phyloP scores from a whole-genome alignment of 495 filamentous ascomycete species.

The Stereocaulon alpinum region DNA sequence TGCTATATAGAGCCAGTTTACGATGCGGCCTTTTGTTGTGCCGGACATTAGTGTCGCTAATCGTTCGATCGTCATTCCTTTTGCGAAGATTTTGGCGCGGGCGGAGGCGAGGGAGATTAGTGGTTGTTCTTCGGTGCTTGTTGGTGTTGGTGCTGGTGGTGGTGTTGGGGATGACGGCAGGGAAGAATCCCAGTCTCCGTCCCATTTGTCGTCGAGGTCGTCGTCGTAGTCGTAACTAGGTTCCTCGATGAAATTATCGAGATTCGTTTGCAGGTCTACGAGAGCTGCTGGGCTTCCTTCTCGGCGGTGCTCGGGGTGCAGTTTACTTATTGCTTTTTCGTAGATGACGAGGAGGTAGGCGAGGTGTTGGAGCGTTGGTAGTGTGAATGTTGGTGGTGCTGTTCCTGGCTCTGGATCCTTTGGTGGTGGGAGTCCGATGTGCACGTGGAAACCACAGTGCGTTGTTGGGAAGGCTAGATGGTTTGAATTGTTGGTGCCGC shows the following conservation, averaged over 20 bases:
- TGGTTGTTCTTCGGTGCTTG: background rate
- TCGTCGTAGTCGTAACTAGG: background rate
- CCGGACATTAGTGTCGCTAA: slow-evolving; percentile 15
- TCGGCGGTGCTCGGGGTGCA: slow-evolving; percentile 13
- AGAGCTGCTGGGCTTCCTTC: background rate
- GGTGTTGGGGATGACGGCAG: background rate
- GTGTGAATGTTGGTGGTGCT: slow-evolving; percentile 8
- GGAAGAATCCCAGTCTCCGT: too few relatives aligned
- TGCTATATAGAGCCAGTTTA: slow-evolving; percentile 15
- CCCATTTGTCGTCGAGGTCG: background rate
- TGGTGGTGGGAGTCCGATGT: slow-evolving; percentile 20
- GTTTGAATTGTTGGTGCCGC: background rate
- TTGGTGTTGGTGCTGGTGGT: background rate
- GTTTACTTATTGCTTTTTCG: slow-evolving; percentile 12
- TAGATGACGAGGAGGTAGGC: slow-evolving; percentile 23
- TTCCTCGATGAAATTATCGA: slow-evolving; percentile 9
- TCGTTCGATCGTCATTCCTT: background rate
- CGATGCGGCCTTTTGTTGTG: background rate
- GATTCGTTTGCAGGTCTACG: background rate
- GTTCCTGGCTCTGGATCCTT: background rate
- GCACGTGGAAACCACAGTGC: slow-evolving; percentile 22
- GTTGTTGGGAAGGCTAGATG: slow-evolving; percentile 5
- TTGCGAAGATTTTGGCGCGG: slow-evolving; percentile 8
- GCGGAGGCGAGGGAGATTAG: background rate
- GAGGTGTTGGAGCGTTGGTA: slow-evolving; percentile 22